Base-by-base conservation (phyloP, 345 rosid species). In the Acer negundo region DNA sequence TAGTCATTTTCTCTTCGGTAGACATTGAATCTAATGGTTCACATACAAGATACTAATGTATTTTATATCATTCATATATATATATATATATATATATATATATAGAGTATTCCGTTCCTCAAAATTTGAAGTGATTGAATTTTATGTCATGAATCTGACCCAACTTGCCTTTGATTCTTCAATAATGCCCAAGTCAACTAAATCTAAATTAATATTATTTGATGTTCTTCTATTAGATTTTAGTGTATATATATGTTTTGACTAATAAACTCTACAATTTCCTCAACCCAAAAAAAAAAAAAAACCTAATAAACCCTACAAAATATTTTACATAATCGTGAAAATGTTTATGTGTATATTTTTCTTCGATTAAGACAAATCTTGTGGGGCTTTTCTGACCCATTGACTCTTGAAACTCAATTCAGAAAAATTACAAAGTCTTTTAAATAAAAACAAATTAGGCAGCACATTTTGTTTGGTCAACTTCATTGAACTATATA, bases 101-200 rank as follows among this genome's bases (percentile, higher is more conserved):
- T 31, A 31, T 31, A 4, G 49, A 44, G 49, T 10, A 0, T 26
- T 15, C 6, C n/a, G 58, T 38, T 58, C 53, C 10, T n/a, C 16
- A 16, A 13, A 61, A 40, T 61, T 71, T 26, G 69, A 17, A n/a
- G 77, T 19, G 55, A 44, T 23, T 26, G 38, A 64, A 12, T 63
- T 61, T 13, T 23, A 59, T 62, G 4, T 46, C 38, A 40, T 73
- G 77, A 23, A 28, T 65, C 71, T 42, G 53, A 31, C 78, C 78
- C 53, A 75, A 65, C 71, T 75, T 75, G 38, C 3, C 38, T 51
- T n/a, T 53, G 20, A 35, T 66, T 75, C 72, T 75, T 51, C 17
- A 53, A 47, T n/a, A 59, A 65, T 47, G 31, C 31, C 63, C 13
- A 51, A 66, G 71, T 75, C 71, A 75, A 75, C 44, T 66, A 15